phyloP scores from a whole-genome alignment of 2,329 filamentous ascomycete genomes.

The Zymoseptoria pseudotritici region DNA sequence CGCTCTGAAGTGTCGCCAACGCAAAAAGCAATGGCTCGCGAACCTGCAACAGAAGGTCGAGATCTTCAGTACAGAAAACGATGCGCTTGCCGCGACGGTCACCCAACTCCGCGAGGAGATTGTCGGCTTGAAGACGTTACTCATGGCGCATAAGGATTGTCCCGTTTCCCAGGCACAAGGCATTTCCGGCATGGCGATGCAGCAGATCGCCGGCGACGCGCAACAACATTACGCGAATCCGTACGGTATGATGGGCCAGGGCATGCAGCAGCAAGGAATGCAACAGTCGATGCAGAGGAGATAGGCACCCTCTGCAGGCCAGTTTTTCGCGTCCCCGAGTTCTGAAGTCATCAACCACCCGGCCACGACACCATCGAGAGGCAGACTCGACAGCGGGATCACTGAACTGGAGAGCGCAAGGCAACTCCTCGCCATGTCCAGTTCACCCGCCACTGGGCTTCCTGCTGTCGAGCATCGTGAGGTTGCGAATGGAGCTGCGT shows the following conservation, averaged over 20 bases:
- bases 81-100: constrained; percentile 75
- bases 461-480: not conserved
- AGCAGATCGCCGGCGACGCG: constrained; percentile 42
- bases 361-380: not conserved
- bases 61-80: constrained; percentile 85
- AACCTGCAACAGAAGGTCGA: constrained; percentile 94
- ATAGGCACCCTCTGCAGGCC: constrained; percentile 11
- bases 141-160: constrained; percentile 93
- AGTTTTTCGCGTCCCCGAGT: not conserved
- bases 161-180: constrained; percentile 85
- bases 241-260: constrained; percentile 39
- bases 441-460: not conserved
- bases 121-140: constrained; percentile 84
- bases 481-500: not conserved
- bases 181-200: constrained; percentile 47
- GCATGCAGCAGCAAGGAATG: constrained; percentile 27
- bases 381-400: not conserved
- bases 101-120: constrained; percentile 83
- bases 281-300: constrained; percentile 29
- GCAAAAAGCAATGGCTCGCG: constrained; percentile 97
- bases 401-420: not conserved
- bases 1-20: constrained; percentile 90
- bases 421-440: not conserved
- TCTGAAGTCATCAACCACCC: not conserved
- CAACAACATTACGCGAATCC: constrained; percentile 36